phyloP scores from a whole-genome alignment of 2,329 filamentous ascomycete genomes.

The Juglanconis sp. region DNA sequence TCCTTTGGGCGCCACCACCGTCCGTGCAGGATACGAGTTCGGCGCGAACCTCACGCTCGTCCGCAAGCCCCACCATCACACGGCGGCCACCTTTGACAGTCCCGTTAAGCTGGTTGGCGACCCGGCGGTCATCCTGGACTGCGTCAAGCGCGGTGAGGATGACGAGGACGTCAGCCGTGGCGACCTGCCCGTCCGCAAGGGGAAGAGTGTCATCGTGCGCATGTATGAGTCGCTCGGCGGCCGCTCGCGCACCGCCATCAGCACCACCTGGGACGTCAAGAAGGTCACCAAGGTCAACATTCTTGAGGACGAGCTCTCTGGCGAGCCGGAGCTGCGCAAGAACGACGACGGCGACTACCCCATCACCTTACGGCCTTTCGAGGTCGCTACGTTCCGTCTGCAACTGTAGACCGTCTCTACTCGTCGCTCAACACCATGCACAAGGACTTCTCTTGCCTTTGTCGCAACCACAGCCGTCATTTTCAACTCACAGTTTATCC shows the following conservation, averaged over 20 bases:
- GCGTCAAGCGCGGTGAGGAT: conserved; percentile 89
- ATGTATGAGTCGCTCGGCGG: conserved; percentile 90
- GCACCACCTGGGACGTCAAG: conserved; percentile 67
- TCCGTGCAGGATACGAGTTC: conserved; percentile 84
- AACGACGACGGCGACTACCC: conserved; percentile 49
- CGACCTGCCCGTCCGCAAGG: conserved; percentile 62
- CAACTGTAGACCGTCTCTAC: conserved; percentile 36
- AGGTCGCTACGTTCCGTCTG: conserved; percentile 78
- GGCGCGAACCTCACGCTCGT: conserved; percentile 73
- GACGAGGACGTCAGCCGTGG: conserved; percentile 69
- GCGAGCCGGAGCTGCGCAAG: conserved; percentile 63
- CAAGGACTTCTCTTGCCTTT: no score
- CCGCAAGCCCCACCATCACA: conserved; percentile 28
- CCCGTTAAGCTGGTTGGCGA: conserved; percentile 67
- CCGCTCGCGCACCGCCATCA: conserved; percentile 67
- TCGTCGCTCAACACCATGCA: background rate
- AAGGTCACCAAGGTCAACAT: conserved; percentile 80
- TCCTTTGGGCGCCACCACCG: conserved; percentile 65
- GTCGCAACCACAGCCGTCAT: no score
- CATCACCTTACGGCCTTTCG: conserved; percentile 73
- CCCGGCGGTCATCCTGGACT: conserved; percentile 74
- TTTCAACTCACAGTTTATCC: no score
- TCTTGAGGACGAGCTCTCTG: conserved; percentile 63
- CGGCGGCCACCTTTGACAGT: conserved; percentile 25
- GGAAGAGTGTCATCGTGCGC: conserved; percentile 76